A percentile compares a stretch with the other conserved stretches of the same genome.
Evolutionary conservation across 805 yeast genomes (phyloP).

Genomic region (Candida andamanensis): DNA sequence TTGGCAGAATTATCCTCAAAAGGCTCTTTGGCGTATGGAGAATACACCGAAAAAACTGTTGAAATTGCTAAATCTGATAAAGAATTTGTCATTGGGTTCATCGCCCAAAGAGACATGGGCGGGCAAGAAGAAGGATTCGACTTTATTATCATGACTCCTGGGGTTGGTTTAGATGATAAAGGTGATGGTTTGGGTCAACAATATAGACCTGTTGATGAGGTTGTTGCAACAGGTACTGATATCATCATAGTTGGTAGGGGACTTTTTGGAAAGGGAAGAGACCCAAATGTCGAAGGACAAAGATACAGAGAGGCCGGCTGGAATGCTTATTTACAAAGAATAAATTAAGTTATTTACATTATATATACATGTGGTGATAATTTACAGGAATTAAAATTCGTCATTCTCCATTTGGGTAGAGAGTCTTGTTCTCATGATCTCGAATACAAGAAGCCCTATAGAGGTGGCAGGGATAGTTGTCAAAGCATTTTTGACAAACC

Average conservation of each 20-base stretch:
- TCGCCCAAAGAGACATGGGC: conserved; percentile 88
- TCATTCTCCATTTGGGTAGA: conserved; percentile 23
- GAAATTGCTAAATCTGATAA: conserved; percentile 85
- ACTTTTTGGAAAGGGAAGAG: conserved; percentile 88
- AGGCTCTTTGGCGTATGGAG: conserved; percentile 91
- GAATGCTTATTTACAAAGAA: conserved; percentile 64
- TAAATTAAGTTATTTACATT: not conserved
- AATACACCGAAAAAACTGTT: conserved; percentile 80
- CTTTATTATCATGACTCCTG: conserved; percentile 97
- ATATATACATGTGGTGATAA: not conserved
- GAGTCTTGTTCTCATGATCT: conserved; percentile 58
- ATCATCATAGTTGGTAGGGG: conserved; percentile 99
- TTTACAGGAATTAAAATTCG: conserved; percentile 1
- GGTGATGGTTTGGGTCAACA: conserved; percentile 97
- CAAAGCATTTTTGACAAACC: conserved; percentile 66
- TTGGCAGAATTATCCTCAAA: conserved; percentile 92
- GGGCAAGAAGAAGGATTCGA: conserved; percentile 82
- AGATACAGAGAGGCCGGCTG: conserved; percentile 93
- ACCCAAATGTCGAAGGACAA: conserved; percentile 79
- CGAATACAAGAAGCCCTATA: conserved; percentile 78
- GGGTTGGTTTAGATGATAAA: conserved; percentile 95
- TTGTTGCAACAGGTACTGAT: conserved; percentile 81
- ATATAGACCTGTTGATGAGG: conserved; percentile 87
- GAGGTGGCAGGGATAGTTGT: conserved; percentile 85
- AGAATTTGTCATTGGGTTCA: conserved; percentile 92